These are phyloP conservation scores for Syncephalastrum sp. DNA, from an alignment of 371 early-diverging fungal genomes.

Conservation along the genomic window DNA sequence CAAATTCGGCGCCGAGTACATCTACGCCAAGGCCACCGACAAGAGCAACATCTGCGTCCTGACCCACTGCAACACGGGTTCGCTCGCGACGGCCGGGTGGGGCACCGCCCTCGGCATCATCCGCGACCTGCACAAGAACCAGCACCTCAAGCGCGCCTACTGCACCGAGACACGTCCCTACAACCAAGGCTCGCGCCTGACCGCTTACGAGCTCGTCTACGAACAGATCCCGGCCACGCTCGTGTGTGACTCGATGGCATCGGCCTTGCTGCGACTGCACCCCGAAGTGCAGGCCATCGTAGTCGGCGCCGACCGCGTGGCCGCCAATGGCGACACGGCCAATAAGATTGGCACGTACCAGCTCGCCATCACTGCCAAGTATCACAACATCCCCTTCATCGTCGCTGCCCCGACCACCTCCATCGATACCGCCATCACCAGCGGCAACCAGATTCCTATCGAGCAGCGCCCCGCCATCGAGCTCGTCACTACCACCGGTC, in stretches of 20 bases:
- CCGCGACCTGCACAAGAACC: slow-evolving; percentile 66
- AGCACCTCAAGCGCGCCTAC: slow-evolving; percentile 74
- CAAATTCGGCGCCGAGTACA: slow-evolving; percentile 70
- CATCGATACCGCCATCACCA: slow-evolving; percentile 72
- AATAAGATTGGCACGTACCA: slow-evolving; percentile 99
- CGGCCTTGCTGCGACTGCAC: slow-evolving; percentile 69
- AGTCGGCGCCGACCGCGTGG: slow-evolving; percentile 97
- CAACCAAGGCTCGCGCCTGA: slow-evolving; percentile 94
- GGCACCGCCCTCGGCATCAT: slow-evolving; percentile 91
- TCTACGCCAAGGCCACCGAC: slow-evolving; percentile 41
- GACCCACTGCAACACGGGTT: slow-evolving; percentile 97
- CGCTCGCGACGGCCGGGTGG: slow-evolving; percentile 83
- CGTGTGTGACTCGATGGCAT: slow-evolving; percentile 91
- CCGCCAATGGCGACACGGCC: slow-evolving; percentile 96
- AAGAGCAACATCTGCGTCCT: slow-evolving; percentile 63
- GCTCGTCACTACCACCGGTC: slow-evolving; percentile 72
- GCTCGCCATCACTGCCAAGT: slow-evolving; percentile 85
- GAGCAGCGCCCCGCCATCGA: slow-evolving; percentile 85
- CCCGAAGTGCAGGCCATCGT: slow-evolving; percentile 75
- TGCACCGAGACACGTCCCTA: slow-evolving; percentile 98
- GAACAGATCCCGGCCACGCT: slow-evolving; percentile 91
- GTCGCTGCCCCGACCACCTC: slow-evolving; percentile 96
- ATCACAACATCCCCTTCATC: slow-evolving; percentile 86
- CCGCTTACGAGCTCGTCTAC: slow-evolving; percentile 92
- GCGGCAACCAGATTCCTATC: slow-evolving; percentile 81